Conservation (phyloP, 1,139 yeast genomes). For the Zygosaccharomyces pseudobailii region DNA sequence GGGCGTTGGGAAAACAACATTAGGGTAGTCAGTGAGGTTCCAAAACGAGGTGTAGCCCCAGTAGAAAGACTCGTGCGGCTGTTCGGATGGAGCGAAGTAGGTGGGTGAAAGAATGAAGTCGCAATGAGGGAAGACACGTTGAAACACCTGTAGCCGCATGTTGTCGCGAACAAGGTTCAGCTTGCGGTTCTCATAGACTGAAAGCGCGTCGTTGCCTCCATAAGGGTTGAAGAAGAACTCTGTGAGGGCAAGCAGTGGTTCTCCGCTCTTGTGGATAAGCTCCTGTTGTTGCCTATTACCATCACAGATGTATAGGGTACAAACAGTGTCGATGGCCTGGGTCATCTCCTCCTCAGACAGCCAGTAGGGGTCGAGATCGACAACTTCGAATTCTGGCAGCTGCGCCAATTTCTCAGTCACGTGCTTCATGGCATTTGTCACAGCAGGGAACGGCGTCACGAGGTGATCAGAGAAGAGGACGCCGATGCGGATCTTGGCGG, state of each 20-base stretch:
- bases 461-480: constrained; percentile 44
- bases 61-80: constrained; percentile 56
- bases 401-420: constrained; percentile 41
- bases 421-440: constrained; percentile 42
- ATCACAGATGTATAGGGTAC: constrained; percentile 42
- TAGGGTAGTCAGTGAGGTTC: constrained; percentile 60
- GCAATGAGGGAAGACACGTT: constrained; percentile 47
- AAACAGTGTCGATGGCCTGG: constrained; percentile 37
- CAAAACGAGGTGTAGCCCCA: constrained; percentile 76
- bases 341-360: constrained; percentile 25
- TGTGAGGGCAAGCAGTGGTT: constrained; percentile 56
- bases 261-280: constrained; percentile 56
- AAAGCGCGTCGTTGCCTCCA: constrained; percentile 51
- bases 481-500: constrained; percentile 43
- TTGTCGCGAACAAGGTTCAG: constrained; percentile 46
- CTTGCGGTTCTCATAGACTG: constrained; percentile 30
- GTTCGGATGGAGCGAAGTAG: constrained; percentile 69
- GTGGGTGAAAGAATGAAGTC: constrained; percentile 69
- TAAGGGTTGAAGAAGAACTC: constrained; percentile 49
- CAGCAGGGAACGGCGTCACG: constrained; percentile 56
- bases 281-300: constrained; percentile 53
- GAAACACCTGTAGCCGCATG: constrained; percentile 51
- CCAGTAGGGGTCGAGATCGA: constrained; percentile 31
- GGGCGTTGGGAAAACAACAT: constrained; percentile 59
- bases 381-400: constrained; percentile 51